Evolutionary conservation across 2,329 filamentous ascomycete genomes (phyloP).

Genomic region (Thyridium curvatum): DNA sequence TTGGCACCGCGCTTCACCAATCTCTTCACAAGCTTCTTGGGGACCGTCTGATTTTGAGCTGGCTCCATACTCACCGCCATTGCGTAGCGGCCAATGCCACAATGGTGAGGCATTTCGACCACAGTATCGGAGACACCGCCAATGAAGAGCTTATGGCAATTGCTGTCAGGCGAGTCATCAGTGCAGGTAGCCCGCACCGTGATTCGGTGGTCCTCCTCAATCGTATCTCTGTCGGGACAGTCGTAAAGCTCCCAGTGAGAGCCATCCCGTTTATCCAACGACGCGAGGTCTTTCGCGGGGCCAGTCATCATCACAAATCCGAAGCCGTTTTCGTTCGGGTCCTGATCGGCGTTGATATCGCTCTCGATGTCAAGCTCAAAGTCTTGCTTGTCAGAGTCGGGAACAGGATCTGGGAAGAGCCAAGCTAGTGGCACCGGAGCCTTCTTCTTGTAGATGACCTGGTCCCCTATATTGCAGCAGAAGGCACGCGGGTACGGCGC

Average conservation of each 20-base stretch:
- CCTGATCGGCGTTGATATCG: too few species aligned
- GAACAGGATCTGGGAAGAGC: too few species aligned
- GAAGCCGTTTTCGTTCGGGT: slow-evolving; percentile 23
- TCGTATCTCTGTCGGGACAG: slow-evolving; percentile 21
- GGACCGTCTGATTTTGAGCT: slow-evolving; percentile 13
- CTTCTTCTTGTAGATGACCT: too few species aligned
- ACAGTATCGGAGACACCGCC: slow-evolving; percentile 30
- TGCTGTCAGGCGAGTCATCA: slow-evolving; percentile 21
- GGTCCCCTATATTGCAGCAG: too few species aligned
- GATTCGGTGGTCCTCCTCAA: too few species aligned
- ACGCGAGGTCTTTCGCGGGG: slow-evolving; percentile 23
- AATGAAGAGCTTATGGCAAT: slow-evolving; percentile 28
- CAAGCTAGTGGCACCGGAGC: too few species aligned
- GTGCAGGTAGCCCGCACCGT: slow-evolving; percentile 30
- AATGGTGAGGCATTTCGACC: slow-evolving; percentile 31
- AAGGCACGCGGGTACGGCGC: too few species aligned
- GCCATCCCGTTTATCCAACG: slow-evolving; percentile 33
- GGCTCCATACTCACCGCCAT: slow-evolving; percentile 23
- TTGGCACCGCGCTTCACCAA: too few species aligned
- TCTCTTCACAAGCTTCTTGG: slow-evolving; percentile 12
- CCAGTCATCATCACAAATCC: slow-evolving; percentile 21
- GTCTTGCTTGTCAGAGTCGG: too few species aligned
- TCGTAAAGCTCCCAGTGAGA: slow-evolving; percentile 35
- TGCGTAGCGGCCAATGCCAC: slow-evolving; percentile 31
- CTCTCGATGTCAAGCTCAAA: too few species aligned